Conservation (phyloP, 192 early-diverging fungal species). For the Coemansia sp. region DNA sequence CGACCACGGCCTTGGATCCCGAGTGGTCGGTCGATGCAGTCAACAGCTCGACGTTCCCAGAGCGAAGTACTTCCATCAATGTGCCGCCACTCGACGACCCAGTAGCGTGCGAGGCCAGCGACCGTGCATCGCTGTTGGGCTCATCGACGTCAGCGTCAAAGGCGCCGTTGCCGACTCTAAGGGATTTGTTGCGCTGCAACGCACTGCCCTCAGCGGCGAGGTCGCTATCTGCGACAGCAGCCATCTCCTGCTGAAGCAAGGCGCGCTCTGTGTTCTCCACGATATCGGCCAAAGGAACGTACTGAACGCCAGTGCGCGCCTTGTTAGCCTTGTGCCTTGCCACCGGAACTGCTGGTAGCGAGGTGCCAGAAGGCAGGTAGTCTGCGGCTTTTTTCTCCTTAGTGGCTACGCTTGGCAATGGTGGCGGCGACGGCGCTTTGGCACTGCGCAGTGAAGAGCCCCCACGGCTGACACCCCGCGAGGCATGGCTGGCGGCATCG, state of each 20-base stretch:
- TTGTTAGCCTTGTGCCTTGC: constrained; percentile 9
- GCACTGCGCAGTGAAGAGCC: constrained; percentile 1
- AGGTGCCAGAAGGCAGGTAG: constrained; percentile 34
- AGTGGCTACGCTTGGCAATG: not conserved
- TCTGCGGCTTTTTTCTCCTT: constrained; percentile 5
- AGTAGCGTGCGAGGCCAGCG: constrained; percentile 22
- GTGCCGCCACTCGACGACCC: constrained; percentile 39
- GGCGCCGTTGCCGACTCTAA: not conserved
- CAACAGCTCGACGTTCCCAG: constrained; percentile 34
- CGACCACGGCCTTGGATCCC: constrained; percentile 44
- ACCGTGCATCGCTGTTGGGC: constrained; percentile 14
- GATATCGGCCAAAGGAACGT: constrained; percentile 39
- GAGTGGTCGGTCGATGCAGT: constrained; percentile 47
- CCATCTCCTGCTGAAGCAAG: not conserved
- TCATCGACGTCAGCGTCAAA: not conserved
- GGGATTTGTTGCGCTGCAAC: constrained; percentile 7
- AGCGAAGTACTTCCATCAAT: constrained; percentile 35
- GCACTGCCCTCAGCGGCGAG: not conserved
- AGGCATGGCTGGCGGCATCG: not conserved
- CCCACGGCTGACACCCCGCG: constrained; percentile 5
- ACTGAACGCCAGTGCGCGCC: constrained; percentile 40
- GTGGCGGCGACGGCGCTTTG: not conserved
- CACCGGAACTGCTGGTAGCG: constrained; percentile 28
- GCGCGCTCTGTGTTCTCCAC: constrained; percentile 31
- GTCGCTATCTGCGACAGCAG: not conserved